Percentiles rank a stretch among this genome's conserved stretches.
phyloP scores from a whole-genome alignment of 371 early-diverging fungal species.

The Mucor sp. region DNA sequence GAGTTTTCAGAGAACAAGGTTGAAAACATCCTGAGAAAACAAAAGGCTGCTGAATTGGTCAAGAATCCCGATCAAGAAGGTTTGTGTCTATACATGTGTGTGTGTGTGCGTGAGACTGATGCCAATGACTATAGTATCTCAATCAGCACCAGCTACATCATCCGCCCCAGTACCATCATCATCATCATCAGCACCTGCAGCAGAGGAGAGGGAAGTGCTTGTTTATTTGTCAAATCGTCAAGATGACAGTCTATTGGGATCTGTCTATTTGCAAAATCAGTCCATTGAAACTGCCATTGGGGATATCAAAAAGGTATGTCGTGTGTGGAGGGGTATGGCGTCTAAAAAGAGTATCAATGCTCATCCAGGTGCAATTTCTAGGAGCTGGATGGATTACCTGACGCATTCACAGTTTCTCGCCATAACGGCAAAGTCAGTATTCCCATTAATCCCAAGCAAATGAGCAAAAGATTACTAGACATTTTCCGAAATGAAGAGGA shows the following conservation, averaged over 20 bases:
- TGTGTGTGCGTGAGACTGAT: neutral
- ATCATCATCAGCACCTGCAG: neutral
- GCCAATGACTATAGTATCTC: neutral
- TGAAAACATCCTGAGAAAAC: conserved; percentile 32
- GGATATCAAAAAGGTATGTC: conserved; percentile 45
- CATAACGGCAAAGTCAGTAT: conserved; percentile 66
- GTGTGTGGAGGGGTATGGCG: neutral
- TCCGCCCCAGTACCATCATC: neutral
- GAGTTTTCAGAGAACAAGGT: conserved; percentile 57
- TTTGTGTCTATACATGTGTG: neutral
- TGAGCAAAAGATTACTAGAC: conserved; percentile 50
- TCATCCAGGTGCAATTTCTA: conserved; percentile 3
- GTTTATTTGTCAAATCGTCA: conserved; percentile 44
- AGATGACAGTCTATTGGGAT: conserved; percentile 54
- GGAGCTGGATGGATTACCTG: conserved; percentile 68
- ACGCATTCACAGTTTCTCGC: conserved; percentile 50
- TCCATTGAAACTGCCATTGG: conserved; percentile 48
- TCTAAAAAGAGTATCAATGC: no score
- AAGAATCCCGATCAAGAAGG: conserved; percentile 1
- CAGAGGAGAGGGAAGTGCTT: conserved; percentile 49
- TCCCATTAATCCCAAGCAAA: conserved; percentile 68
- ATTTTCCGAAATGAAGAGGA: conserved; percentile 58
- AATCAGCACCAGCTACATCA: neutral
- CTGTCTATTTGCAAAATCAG: conserved; percentile 55
- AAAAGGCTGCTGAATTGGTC: conserved; percentile 22